Base-by-base conservation (phyloP, 352 stramenopile genomes). In the Phytophthora pinifolia region DNA sequence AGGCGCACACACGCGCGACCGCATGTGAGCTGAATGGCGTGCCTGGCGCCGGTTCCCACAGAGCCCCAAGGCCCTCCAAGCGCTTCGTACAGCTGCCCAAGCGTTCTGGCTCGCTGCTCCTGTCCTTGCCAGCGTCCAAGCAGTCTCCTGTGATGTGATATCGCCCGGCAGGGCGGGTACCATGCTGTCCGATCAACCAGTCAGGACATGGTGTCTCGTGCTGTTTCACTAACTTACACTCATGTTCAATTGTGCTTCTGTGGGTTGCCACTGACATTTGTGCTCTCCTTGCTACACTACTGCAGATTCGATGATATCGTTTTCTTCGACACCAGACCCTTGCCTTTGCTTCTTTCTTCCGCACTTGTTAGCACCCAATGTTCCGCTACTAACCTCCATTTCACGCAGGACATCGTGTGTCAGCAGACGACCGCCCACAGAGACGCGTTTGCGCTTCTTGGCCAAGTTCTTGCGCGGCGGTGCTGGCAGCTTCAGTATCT, bases 251-350 rank as follows among this genome's bases (percentile, higher is more conserved):
- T 25, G 20, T 25, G 20, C 20, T 25, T 4, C 2, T 25, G 4
- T 2, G 20, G 20, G 2, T 25, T 25, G 4, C 20, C 20, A 25
- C 2, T 25, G 4, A 25, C 20, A 25, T 4, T 4, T 25, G 2
- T 25, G 4, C 20, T 25, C 20, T 25, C 20, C 20, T 25, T 25
- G 20, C 20, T 46, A 32, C 38, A 46, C 38, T 9, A 46, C 9
- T 32, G 38, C 38, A 46, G 38, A 32, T 46, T 46, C 38, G 31
- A 46, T 31, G 38, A 46, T 46, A 27, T 31, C 12, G 3, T 7
- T 17, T 46, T 32, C 38, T 29, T 29, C 22, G 5, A 20, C 3
- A 46, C 17, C 9, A 32, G 38, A 8, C 20, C 12, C 38, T 46
- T 27, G 38, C 12, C 18, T 34, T 34, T 17, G 4, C 15, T 33